phyloP scores from a whole-genome alignment of 2,329 filamentous ascomycete genomes.

The Alternaria longipes region DNA sequence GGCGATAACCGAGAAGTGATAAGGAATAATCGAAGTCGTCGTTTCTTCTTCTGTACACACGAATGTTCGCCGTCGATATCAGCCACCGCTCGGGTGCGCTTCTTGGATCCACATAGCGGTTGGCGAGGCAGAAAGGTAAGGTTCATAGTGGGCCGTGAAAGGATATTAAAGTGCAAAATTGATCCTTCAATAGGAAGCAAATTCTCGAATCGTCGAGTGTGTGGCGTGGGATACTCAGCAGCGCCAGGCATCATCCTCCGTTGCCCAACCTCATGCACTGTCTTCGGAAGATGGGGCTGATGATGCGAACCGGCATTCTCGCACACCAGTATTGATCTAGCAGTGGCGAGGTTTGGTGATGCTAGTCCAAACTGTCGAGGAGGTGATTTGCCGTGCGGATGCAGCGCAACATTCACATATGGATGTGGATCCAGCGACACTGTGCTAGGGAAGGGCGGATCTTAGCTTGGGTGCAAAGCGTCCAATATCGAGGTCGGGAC shows the following conservation, averaged over 20 bases:
- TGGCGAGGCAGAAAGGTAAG: constrained; percentile 48
- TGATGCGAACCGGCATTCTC: constrained; percentile 42
- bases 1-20: constrained; percentile 75
- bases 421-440: constrained; percentile 21
- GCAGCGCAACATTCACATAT: constrained; percentile 23
- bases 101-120: constrained; percentile 45
- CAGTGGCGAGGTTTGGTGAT: constrained; percentile 7
- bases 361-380: constrained; percentile 3
- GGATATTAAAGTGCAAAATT: constrained; percentile 48
- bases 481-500: constrained; percentile 18
- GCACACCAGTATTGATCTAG: constrained; percentile 19
- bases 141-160: constrained; percentile 38
- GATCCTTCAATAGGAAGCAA: constrained; percentile 17
- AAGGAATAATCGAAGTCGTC: constrained; percentile 67
- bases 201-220: constrained; percentile 16
- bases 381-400: constrained; percentile 18
- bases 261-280: constrained; percentile 41
- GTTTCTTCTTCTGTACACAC: constrained; percentile 69
- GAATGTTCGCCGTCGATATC: constrained; percentile 67
- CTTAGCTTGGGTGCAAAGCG: constrained; percentile 13
- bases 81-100: constrained; percentile 62
- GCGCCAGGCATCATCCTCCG: constrained; percentile 41
- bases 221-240: constrained; percentile 22
- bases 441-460: constrained; percentile 18
- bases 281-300: constrained; percentile 27